These are phyloP conservation scores for Coccinonectria pachysandricola DNA, from an alignment of 2,329 filamentous ascomycete species.

Conservation along the genomic window DNA sequence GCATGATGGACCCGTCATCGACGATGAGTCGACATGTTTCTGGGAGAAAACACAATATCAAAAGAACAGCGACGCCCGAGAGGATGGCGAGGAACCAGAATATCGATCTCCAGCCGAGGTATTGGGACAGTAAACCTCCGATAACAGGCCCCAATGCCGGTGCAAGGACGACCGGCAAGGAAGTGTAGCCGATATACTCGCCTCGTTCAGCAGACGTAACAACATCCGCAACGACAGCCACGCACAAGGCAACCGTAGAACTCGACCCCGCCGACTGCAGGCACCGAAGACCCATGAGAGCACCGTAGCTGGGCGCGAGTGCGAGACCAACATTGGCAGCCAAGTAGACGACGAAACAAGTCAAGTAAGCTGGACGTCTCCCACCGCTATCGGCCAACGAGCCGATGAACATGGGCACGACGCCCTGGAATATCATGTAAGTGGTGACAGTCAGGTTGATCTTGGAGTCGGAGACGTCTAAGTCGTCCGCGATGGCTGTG, in stretches of 20 bases:
- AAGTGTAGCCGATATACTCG: slow-evolving; percentile 44
- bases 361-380: slow-evolving; percentile 41
- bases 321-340: slow-evolving; percentile 44
- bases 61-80: slow-evolving; percentile 27
- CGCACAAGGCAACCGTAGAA: slow-evolving; percentile 46
- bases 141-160: slow-evolving; percentile 44
- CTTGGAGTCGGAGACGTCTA: slow-evolving; percentile 30
- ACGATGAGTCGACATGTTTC: slow-evolving; percentile 40
- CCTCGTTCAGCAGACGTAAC: slow-evolving; percentile 52
- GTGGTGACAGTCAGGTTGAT: slow-evolving; percentile 44
- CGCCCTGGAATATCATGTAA: slow-evolving; percentile 50
- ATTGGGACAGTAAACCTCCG: slow-evolving; percentile 46
- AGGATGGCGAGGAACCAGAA: slow-evolving; percentile 53
- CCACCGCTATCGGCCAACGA: slow-evolving; percentile 45
- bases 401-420: slow-evolving; percentile 47
- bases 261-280: slow-evolving; percentile 49
- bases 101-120: slow-evolving; percentile 47
- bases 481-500: slow-evolving; percentile 35
- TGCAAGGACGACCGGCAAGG: slow-evolving; percentile 36
- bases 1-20: slow-evolving; percentile 39
- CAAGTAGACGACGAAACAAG: slow-evolving; percentile 43
- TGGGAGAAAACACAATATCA: slow-evolving; percentile 41
- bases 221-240: slow-evolving; percentile 53
- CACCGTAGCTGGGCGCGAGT: slow-evolving; percentile 35
- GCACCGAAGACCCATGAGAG: slow-evolving; percentile 43